phyloP scores from a whole-genome alignment of 106 monocot genomes.

The Agapanthus africanus region DNA sequence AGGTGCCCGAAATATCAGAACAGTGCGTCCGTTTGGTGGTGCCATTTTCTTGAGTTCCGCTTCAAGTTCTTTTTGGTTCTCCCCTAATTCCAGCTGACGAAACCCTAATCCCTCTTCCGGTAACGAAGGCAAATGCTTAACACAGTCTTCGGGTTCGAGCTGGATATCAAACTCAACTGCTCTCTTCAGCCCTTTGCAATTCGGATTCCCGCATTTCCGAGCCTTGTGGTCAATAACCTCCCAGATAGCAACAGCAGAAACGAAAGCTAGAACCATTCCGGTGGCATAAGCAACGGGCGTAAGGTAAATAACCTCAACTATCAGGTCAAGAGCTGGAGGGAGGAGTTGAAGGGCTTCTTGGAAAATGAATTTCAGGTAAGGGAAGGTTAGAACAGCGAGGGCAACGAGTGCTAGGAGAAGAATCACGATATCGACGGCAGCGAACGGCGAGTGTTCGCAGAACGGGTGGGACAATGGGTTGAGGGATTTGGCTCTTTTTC shows the following conservation, averaged over 20 bases:
- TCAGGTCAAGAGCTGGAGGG: conserved; percentile 27
- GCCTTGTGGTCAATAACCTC: conserved; percentile 44
- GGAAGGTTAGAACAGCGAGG: conserved; percentile 46
- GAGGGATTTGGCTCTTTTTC: conserved; percentile 30
- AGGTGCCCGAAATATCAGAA: conserved; percentile 66
- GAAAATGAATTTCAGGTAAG: conserved; percentile 50
- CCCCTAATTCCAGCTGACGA: conserved; percentile 38
- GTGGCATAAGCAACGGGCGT: conserved; percentile 45
- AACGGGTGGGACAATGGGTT: conserved; percentile 61
- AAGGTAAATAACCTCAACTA: conserved; percentile 30
- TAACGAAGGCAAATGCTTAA: conserved; percentile 27
- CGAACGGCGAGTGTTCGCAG: conserved; percentile 80
- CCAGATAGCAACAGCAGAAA: conserved; percentile 24
- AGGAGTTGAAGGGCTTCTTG: conserved; percentile 21
- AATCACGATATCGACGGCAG: conserved; percentile 56
- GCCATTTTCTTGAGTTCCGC: conserved; percentile 98
- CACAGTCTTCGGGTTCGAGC: conserved; percentile 88
- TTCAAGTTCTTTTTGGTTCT: conserved; percentile 77
- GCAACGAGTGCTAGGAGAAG: conserved; percentile 54
- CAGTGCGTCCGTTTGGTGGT: conserved; percentile 77
- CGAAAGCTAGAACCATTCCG: conserved; percentile 27
- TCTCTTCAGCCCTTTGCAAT: conserved; percentile 63
- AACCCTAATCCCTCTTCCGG: conserved; percentile 30
- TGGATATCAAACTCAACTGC: conserved; percentile 94
- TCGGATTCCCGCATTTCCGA: conserved; percentile 81